Evolutionary conservation across 2,329 filamentous ascomycete species (phyloP), one percentile per base, ranked within the genome.

Genomic region (Hymenoscyphus salicellus): DNA sequence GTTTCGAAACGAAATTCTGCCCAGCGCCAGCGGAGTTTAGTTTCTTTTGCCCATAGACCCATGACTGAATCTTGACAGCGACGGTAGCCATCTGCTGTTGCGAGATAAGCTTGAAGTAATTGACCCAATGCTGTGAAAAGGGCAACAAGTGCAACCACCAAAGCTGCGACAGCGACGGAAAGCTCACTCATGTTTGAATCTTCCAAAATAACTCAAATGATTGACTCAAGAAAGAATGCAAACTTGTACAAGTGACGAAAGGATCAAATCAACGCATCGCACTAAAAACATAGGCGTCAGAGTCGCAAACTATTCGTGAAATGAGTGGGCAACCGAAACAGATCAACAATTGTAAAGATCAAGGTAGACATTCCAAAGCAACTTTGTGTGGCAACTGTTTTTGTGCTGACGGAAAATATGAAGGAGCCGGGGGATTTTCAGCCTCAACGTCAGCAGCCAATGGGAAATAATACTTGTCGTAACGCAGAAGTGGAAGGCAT

Each of bases 21-120:
- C 72, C 71, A 73, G 26, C 67, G 55, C 52, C 46, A 65, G 26
- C 63, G 38, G 1, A 72, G 58, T 20, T 62, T 67, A 1, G 71
- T 73, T 36, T 66, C 60, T 33, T 43, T 61, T 1, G 70, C 72
- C 73, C 72, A 75, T 1, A 62, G 30, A 5, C 73, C 73, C 64
- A 75, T 74, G 2, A 75, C 71, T 1, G 70, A 72, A 7, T 59
- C 46, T 57, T 73, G 70, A 63, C 73, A 75, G 64, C 70, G 63
- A 38, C 72, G 65, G 52, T 71, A 74, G 1, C 73, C 73, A 66
- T 73, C 72, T 26, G 73, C 74, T 3, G 74, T 75, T 26, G 72
- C 72, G 33, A 74, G 69, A 46, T 73, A 70, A 55, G 74, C 72
- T 41, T 72, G 68, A 3, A 74, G 64, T 20, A 74, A 62, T 60